These are phyloP conservation scores for Phytophthora hybrid DNA, from an alignment of 352 stramenopile genomes.

Conservation along the genomic window DNA sequence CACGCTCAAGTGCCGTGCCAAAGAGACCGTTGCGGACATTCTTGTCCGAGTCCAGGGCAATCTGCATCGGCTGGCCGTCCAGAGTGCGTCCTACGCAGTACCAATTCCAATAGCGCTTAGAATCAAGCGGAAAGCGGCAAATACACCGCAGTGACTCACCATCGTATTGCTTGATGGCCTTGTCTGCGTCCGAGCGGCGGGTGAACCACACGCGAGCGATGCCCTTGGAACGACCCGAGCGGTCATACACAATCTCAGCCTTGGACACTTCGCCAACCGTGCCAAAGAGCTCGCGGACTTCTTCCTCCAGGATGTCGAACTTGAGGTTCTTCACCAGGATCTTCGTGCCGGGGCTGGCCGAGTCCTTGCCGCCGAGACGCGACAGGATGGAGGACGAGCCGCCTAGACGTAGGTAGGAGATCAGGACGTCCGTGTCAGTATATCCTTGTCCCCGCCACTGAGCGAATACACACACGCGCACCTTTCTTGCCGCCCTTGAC, in stretches of 20 bases:
- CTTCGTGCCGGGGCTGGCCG: conserved; percentile 59
- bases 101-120: neutral
- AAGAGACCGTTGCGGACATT: conserved; percentile 85
- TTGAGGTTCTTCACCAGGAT: conserved; percentile 89
- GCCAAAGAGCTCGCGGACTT: conserved; percentile 81
- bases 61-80: conserved; percentile 80
- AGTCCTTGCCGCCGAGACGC: conserved; percentile 64
- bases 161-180: conserved; percentile 87
- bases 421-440: conserved; percentile 15
- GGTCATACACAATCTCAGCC: conserved; percentile 85
- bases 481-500: conserved; percentile 69
- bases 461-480: conserved; percentile 25
- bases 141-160: conserved; percentile 36
- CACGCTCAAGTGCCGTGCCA: conserved; percentile 67
- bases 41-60: conserved; percentile 69
- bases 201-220: conserved; percentile 83
- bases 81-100: conserved; percentile 65
- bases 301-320: conserved; percentile 86
- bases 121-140: neutral
- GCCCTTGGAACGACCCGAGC: conserved; percentile 81
- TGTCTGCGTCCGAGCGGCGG: conserved; percentile 72
- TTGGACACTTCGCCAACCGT: conserved; percentile 83
- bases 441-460: neutral
- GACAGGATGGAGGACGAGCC: conserved; percentile 70
- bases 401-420: conserved; percentile 16